A percentile compares a stretch with the other conserved stretches of the same genome.
Evolutionary conservation across 768 basidiomycete genomes (phyloP).

Genomic region (Fomitopsis pulvina): DNA sequence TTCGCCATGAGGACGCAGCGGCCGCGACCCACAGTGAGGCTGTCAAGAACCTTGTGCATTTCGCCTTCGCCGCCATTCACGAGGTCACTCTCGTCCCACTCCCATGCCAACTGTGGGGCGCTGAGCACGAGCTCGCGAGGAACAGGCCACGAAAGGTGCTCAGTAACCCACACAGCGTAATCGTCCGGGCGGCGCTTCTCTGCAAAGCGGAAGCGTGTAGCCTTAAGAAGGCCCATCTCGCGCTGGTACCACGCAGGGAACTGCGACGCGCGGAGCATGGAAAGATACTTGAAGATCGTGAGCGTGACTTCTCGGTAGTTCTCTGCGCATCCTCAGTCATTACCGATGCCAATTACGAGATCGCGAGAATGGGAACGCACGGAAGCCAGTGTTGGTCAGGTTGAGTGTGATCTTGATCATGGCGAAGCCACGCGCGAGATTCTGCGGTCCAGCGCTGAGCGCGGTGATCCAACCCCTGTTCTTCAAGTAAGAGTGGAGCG

Average conservation of each 20-base stretch:
- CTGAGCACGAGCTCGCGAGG: slow-evolving; percentile 72
- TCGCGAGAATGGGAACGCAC: slow-evolving; percentile 38
- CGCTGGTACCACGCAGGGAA: slow-evolving; percentile 65
- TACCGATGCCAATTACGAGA: slow-evolving; percentile 1
- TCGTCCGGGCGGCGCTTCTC: slow-evolving; percentile 78
- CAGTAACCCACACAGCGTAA: slow-evolving; percentile 72
- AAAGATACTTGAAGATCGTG: slow-evolving; percentile 72
- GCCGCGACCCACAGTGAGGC: slow-evolving; percentile 49
- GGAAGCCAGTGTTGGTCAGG: slow-evolving; percentile 80
- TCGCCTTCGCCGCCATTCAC: slow-evolving; percentile 30
- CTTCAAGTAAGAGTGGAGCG: slow-evolving; percentile 86
- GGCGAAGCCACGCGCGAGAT: slow-evolving; percentile 76
- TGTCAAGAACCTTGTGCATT: slow-evolving; percentile 55
- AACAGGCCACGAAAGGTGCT: slow-evolving; percentile 73
- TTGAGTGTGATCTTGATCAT: slow-evolving; percentile 82
- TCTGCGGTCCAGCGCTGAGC: slow-evolving; percentile 63
- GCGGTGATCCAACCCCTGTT: slow-evolving; percentile 79
- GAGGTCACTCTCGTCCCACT: slow-evolving; percentile 52
- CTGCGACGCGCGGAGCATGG: slow-evolving; percentile 54
- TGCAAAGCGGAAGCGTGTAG: slow-evolving; percentile 76
- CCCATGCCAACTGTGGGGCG: slow-evolving; percentile 63
- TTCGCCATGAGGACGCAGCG: slow-evolving; percentile 78
- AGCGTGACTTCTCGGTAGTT: slow-evolving; percentile 69
- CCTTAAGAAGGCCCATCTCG: slow-evolving; percentile 66
- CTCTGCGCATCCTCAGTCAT: slow-evolving; percentile 35